Evolutionary conservation across 768 basidiomycete species (phyloP).

Genomic region (Kwoniella newhampshirensis): DNA sequence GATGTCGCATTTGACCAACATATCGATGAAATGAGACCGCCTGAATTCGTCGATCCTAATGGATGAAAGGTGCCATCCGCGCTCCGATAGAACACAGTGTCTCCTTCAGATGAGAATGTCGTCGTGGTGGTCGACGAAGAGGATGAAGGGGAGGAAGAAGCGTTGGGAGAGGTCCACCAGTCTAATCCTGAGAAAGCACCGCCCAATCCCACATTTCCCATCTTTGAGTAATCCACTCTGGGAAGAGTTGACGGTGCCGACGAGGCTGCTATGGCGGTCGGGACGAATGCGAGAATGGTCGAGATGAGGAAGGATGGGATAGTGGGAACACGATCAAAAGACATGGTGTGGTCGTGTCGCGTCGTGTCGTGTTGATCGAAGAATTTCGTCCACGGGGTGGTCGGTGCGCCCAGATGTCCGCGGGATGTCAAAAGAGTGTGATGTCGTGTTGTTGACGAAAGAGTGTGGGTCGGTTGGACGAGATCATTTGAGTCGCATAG

Average conservation of each 20-base stretch:
- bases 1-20: constrained; percentile 56
- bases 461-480: no score
- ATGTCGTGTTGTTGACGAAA: no score
- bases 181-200: constrained; percentile 87
- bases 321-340: constrained; percentile 1
- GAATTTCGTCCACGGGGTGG: no score
- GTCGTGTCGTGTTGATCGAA: no score
- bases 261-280: constrained; percentile 30
- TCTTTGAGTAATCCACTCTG: constrained; percentile 69
- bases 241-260: constrained; percentile 56
- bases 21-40: constrained; percentile 72
- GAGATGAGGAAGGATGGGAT: constrained; percentile 24
- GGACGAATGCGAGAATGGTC: constrained; percentile 20
- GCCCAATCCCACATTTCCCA: constrained; percentile 86
- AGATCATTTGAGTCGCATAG: no score
- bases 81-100: constrained; percentile 67
- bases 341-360: constrained; percentile 3
- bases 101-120: constrained; percentile 31
- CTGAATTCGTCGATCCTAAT: constrained; percentile 74
- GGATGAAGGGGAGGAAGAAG: constrained; percentile 61
- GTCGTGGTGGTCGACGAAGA: constrained; percentile 58
- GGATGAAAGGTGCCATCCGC: constrained; percentile 66
- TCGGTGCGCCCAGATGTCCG: no score
- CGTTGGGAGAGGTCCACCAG: constrained; percentile 38
- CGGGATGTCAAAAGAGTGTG: no score